Base-by-base conservation (phyloP, 2,329 filamentous ascomycete genomes). In the Juglanconis juglandina region DNA sequence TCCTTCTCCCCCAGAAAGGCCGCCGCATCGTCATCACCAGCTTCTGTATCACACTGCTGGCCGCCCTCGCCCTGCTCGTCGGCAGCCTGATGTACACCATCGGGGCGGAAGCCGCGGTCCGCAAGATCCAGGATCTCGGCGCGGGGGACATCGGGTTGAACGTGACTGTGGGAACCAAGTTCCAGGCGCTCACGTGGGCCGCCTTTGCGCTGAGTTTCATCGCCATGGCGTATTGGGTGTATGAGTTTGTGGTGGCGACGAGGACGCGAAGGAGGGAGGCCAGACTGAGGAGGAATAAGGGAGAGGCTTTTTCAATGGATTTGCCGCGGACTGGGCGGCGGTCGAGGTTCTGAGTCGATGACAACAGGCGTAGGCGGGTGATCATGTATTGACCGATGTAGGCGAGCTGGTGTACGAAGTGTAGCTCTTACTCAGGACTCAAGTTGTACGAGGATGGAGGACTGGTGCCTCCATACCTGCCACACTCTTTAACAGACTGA, bases 101-200 rank as follows among this genome's bases (percentile, higher is more conserved):
- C 1, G 71, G 75, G 34, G 69, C 71, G 49, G 72, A 75, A 55
- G 76, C 75, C 66, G 77, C 72, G 33, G 76, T 75, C 41, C 61
- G 71, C 49, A 69, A 61, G 63, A 74, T 83, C 68, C 37, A 55
- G 24, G 78, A 80, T 66, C 68, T 76, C 1, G 63, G 72, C 5
- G 80, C 79, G 58, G 71, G 76, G 11, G 71, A 75, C 3, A 70
- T 80, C 14, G 81, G 80, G 47, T 70, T 84, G 30, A 71, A 74
- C 2, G 80, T 79, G 0, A 64, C 69, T 11, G 65, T 70, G 10
- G 81, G 81, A 7, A 66, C 55, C 48, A 77, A 77, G 69, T 80
- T 84, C 63, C 71, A 77, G 65, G 72, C 66, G 37, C 67, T 83
- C 44, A 74, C 74, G 5, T 84, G 80, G 81, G 73, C 78, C 4